phyloP scores from a whole-genome alignment of 768 basidiomycete species.

The Pholiota molesta region DNA sequence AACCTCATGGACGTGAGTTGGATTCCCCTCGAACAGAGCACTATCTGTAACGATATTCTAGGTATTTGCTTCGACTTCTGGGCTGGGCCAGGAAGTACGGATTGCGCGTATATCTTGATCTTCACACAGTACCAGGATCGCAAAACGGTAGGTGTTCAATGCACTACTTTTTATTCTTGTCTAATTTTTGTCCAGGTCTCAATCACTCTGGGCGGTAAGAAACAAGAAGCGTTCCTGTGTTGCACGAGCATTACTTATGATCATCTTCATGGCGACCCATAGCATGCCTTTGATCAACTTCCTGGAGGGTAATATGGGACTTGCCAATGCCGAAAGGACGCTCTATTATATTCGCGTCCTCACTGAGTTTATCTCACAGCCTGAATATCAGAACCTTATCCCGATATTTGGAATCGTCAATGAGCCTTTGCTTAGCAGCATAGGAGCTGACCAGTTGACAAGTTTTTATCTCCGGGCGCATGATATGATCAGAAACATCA shows the following conservation, averaged over 20 bases:
- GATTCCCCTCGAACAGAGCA: neutral
- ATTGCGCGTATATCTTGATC: conserved; percentile 78
- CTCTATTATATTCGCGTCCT: conserved; percentile 76
- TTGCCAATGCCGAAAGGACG: conserved; percentile 83
- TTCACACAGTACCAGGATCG: conserved; percentile 79
- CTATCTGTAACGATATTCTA: neutral
- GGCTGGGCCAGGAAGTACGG: conserved; percentile 91
- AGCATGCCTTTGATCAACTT: conserved; percentile 59
- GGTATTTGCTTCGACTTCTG: conserved; percentile 74
- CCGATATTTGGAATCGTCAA: conserved; percentile 67
- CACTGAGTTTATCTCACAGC: conserved; percentile 81
- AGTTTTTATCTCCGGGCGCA: conserved; percentile 64
- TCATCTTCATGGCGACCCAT: neutral
- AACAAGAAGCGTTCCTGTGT: conserved; percentile 21
- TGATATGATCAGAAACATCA: conserved; percentile 65
- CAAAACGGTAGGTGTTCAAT: conserved; percentile 58
- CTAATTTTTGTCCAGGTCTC: conserved; percentile 37
- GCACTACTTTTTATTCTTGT: neutral
- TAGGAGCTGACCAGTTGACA: conserved; percentile 56
- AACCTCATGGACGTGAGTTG: conserved; percentile 71
- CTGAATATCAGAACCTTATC: conserved; percentile 52
- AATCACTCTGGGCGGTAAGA: conserved; percentile 60
- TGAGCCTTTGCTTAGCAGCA: conserved; percentile 48
- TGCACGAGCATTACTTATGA: neutral
- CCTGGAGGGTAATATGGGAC: conserved; percentile 74